Percentiles rank a stretch among this genome's conserved stretches.
Evolutionary conservation across 163 green algal genomes (phyloP).

Genomic region (Chloromonas sp.): DNA sequence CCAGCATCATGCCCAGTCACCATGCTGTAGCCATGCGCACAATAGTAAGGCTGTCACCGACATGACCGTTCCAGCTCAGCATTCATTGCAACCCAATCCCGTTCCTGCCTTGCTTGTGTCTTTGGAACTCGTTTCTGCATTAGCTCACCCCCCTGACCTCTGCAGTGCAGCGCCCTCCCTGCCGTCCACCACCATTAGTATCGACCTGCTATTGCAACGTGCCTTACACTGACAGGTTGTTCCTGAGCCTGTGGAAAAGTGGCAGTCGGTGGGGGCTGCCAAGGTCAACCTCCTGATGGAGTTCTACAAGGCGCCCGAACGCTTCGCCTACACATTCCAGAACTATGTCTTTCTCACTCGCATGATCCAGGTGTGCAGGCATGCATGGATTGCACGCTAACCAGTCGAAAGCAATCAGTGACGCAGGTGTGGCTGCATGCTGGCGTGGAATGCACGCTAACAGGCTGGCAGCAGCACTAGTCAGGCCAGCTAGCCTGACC

Average conservation of each 20-base stretch:
- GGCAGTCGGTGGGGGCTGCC: slow-evolving; percentile 67
- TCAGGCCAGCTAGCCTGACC: too few relatives aligned
- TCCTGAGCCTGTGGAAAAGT: slow-evolving; percentile 90
- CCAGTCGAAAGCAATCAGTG: too few relatives aligned
- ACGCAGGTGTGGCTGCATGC: too few relatives aligned
- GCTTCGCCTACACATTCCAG: slow-evolving; percentile 96
- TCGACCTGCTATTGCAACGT: neutral
- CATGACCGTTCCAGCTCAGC: too few relatives aligned
- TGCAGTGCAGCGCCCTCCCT: neutral
- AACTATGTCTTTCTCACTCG: slow-evolving; percentile 96
- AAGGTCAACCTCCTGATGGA: slow-evolving; percentile 77
- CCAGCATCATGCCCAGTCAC: too few relatives aligned
- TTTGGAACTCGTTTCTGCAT: neutral
- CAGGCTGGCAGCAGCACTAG: too few relatives aligned
- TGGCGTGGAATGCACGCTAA: too few relatives aligned
- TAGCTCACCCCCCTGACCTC: too few relatives aligned
- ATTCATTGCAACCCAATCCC: too few relatives aligned
- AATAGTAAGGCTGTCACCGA: too few relatives aligned
- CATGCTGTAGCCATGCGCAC: too few relatives aligned
- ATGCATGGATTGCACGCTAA: neutral
- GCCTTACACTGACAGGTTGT: slow-evolving; percentile 60
- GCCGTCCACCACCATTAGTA: neutral
- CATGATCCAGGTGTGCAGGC: slow-evolving; percentile 62
- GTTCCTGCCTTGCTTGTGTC: neutral
- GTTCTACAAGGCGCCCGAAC: slow-evolving; percentile 86